Conservation (phyloP, 2,329 filamentous ascomycete species). For the Nothomitra cinnamomea region DNA sequence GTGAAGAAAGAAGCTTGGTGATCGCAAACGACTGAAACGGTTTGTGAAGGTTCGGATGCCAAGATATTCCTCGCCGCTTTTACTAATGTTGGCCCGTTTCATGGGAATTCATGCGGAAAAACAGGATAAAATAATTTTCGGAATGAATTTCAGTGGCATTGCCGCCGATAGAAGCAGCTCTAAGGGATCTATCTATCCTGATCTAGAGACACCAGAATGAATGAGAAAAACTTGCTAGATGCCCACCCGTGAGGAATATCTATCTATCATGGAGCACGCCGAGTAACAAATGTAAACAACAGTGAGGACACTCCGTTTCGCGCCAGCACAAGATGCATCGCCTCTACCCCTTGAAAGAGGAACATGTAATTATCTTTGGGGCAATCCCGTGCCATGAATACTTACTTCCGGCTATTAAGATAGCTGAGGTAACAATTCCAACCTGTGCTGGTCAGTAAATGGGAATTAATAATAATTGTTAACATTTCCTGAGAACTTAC, state of each 20-base stretch:
- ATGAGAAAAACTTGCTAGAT: background rate
- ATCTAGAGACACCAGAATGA: too few species aligned
- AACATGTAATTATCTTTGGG: background rate
- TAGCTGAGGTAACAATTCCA: constrained; percentile 43
- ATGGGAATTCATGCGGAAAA: too few species aligned
- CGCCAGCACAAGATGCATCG: background rate
- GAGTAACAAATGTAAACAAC: background rate
- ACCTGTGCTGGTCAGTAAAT: constrained; percentile 19
- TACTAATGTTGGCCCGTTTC: too few species aligned
- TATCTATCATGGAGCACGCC: background rate
- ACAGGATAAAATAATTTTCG: too few species aligned
- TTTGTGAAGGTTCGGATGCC: too few species aligned
- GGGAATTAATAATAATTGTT: constrained; percentile 1
- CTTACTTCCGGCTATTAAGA: constrained; percentile 28
- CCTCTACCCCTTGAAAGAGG: background rate
- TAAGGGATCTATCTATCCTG: background rate
- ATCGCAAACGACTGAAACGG: too few species aligned
- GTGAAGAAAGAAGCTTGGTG: too few species aligned
- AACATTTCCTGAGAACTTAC: constrained; percentile 23
- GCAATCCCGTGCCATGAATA: too few species aligned
- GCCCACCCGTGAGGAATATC: background rate
- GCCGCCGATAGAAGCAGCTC: background rate
- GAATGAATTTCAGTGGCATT: too few species aligned
- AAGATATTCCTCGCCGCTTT: too few species aligned
- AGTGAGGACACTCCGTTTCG: background rate